Conservation (phyloP, 108 stramenopile genomes). For the Nannochloropsis gaditana region DNA sequence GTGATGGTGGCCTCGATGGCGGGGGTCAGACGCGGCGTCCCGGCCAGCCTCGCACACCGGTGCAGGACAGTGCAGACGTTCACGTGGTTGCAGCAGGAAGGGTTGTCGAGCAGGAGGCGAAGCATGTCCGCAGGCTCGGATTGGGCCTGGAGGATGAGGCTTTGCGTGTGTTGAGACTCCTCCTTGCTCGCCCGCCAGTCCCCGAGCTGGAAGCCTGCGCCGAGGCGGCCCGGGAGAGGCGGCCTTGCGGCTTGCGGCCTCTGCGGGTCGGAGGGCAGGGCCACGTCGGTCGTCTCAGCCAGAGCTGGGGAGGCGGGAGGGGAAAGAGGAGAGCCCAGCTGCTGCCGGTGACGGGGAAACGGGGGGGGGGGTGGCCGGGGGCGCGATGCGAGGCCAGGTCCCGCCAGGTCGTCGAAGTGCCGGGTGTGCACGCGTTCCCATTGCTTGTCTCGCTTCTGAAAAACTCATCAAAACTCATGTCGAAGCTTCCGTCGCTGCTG, state of each 20-base stretch:
- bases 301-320: neutral
- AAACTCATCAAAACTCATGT: neutral
- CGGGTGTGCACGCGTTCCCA: neutral
- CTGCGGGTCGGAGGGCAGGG: neutral
- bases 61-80: constrained; percentile 13
- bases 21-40: neutral
- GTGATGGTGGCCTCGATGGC: neutral
- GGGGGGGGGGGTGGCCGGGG: neutral
- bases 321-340: neutral
- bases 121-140: neutral
- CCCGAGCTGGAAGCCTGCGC: neutral
- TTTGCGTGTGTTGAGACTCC: constrained; percentile 17
- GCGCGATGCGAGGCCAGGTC: neutral
- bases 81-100: neutral
- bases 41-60: neutral
- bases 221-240: neutral
- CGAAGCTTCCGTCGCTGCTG: neutral
- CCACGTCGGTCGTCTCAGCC: neutral
- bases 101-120: constrained; percentile 7
- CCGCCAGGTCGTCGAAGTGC: neutral
- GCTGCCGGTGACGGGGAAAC: neutral
- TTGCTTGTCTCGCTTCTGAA: neutral
- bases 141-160: neutral
- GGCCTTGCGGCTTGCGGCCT: neutral
- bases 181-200: neutral